Evolutionary conservation across 768 basidiomycete genomes (phyloP), one percentile per base, ranked within the genome.

Genomic region (Roridomyces roridus): DNA sequence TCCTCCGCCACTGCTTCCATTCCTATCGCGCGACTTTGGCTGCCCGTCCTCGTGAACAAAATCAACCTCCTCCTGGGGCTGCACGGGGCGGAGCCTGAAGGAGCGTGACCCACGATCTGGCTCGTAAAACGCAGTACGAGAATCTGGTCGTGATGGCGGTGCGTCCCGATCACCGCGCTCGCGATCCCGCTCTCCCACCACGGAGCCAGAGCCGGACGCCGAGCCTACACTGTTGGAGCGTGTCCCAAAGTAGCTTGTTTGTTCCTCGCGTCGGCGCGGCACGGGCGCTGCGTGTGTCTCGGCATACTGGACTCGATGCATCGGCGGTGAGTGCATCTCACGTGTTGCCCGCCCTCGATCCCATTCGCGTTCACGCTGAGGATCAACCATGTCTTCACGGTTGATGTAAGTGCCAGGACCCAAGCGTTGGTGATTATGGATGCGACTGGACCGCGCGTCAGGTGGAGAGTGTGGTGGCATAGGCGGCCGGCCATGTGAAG

Each of bases 371-470:
- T 82, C 80, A 49, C 77, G 75, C 53, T 81, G 75, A 10, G 31
- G 31, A 15, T 34, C 31, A 8, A 34, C 11, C 26, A 85, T 82
- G 21, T 84, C 79, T 18, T 79, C 80, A 54, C 81, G 73, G 65
- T 79, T 81, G 43, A 87, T 76, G 62, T 80, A 84, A 23, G 84
- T 77, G 4, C 79, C 86, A 36, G 87, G 86, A 7, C 86, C 87
- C 64, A 86, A 66, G 51, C 86, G 85, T 69, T 88, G 88, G 70
- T 89, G 88, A 57, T 77, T 78, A 68, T 89, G 89, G 43, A 79
- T 69, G 64, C 81, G 80, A 57, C 72, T 29, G 31, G 24, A n/a
- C 9, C 61, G 74, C 14, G 70, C 54, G 45, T 75, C 69, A 5
- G 73, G 67, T 18, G 66, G 70, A 17, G 72, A 69, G 9, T 70